phyloP scores from a whole-genome alignment of 2,329 filamentous ascomycete species.

The Claviceps monticola region DNA sequence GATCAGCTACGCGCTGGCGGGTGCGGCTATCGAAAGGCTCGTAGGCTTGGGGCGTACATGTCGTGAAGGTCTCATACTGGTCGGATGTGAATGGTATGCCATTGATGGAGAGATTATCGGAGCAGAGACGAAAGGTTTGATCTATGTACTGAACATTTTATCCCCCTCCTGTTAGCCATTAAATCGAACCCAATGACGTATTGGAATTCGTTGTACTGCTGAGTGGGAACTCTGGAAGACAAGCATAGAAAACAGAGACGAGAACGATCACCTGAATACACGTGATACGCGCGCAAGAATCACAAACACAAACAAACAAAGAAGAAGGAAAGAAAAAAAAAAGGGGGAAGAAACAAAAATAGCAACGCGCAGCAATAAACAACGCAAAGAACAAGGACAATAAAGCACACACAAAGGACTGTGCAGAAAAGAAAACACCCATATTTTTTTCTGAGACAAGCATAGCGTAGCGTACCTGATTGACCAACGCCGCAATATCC shows the following conservation, averaged over 20 bases:
- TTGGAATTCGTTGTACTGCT: too few relatives aligned
- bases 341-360: too few relatives aligned
- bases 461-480: slow-evolving; percentile 29
- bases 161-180: background rate
- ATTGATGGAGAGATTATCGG: slow-evolving; percentile 49
- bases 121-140: slow-evolving; percentile 43
- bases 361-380: too few relatives aligned
- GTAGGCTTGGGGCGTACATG: slow-evolving; percentile 25
- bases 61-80: slow-evolving; percentile 22
- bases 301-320: too few relatives aligned
- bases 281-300: too few relatives aligned
- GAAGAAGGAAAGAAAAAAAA: background rate
- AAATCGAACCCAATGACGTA: background rate
- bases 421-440: background rate
- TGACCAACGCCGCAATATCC: slow-evolving; percentile 44
- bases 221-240: too few relatives aligned
- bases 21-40: slow-evolving; percentile 48
- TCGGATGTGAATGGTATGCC: slow-evolving; percentile 35
- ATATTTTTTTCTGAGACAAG: too few relatives aligned
- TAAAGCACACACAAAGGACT: background rate
- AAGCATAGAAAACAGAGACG: too few relatives aligned
- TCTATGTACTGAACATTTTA: slow-evolving; percentile 38
- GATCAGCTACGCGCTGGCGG: slow-evolving; percentile 43
- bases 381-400: background rate
- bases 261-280: too few relatives aligned